Percentiles rank a stretch among this genome's conserved stretches.
Evolutionary conservation across 768 basidiomycete genomes (phyloP).

Genomic region (Termitomyces sp.): DNA sequence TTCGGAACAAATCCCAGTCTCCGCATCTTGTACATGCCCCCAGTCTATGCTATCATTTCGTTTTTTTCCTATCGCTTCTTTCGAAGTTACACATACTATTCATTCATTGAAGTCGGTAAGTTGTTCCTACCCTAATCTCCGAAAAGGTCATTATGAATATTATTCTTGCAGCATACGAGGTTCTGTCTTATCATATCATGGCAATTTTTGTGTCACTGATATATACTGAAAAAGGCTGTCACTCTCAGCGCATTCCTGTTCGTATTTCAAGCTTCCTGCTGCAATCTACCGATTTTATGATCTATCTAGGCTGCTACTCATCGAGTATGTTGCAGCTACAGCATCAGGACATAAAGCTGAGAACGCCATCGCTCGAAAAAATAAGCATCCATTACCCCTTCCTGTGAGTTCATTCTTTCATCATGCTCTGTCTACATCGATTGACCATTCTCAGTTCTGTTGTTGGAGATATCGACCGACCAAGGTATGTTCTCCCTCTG

Average conservation of each 20-base stretch:
- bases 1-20: conserved; percentile 36
- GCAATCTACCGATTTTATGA: neutral
- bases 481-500: conserved; percentile 42
- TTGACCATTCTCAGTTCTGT: conserved; percentile 53
- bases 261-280: conserved; percentile 19
- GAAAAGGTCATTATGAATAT: conserved; percentile 1
- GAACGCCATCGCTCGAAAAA: conserved; percentile 72
- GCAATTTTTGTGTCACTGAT: neutral
- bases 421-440: neutral
- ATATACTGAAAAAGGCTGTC: conserved; percentile 49
- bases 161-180: conserved; percentile 59
- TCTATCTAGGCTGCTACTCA: conserved; percentile 61
- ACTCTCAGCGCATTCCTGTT: conserved; percentile 86
- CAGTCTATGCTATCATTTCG: conserved; percentile 75
- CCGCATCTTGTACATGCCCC: conserved; percentile 84
- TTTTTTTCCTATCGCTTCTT: conserved; percentile 87
- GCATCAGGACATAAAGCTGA: conserved; percentile 58
- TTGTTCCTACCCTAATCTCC: neutral
- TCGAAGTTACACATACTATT: conserved; percentile 60
- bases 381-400: conserved; percentile 68
- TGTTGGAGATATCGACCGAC: conserved; percentile 81
- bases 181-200: conserved; percentile 20
- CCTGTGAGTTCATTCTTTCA: conserved; percentile 35
- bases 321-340: conserved; percentile 80
- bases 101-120: conserved; percentile 41